These are phyloP conservation scores for Fusarium decemcellulare DNA, from an alignment of 2,329 filamentous ascomycete genomes.

Conservation along the genomic window DNA sequence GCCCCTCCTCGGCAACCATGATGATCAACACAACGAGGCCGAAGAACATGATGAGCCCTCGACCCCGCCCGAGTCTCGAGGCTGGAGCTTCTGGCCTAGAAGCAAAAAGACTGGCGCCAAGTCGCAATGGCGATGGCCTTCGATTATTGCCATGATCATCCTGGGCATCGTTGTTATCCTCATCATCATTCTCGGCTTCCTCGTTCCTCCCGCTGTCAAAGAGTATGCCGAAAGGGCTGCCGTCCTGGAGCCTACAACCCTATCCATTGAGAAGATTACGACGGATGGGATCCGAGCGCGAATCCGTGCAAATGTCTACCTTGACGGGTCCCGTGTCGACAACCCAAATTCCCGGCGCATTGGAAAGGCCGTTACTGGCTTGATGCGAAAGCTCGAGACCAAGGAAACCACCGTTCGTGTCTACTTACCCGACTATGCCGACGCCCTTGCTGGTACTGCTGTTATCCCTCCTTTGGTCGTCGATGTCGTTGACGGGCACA, in stretches of 20 bases:
- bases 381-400: constrained; percentile 82
- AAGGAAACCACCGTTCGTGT: constrained; percentile 81
- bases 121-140: constrained; percentile 75
- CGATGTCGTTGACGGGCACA: constrained; percentile 82
- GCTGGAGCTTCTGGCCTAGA: constrained; percentile 41
- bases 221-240: constrained; percentile 89
- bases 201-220: constrained; percentile 84
- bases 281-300: constrained; percentile 82
- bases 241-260: constrained; percentile 84
- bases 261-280: constrained; percentile 91
- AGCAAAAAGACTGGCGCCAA: constrained; percentile 42
- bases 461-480: constrained; percentile 82
- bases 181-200: constrained; percentile 85
- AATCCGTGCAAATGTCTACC: constrained; percentile 84
- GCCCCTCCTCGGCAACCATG: constrained; percentile 63
- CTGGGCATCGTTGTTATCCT: constrained; percentile 74
- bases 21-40: constrained; percentile 53
- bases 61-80: constrained; percentile 12
- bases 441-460: constrained; percentile 83
- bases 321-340: constrained; percentile 83
- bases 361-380: constrained; percentile 83
- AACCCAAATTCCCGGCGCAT: constrained; percentile 80
- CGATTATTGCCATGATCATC: constrained; percentile 78
- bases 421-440: constrained; percentile 85
- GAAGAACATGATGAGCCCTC: constrained; percentile 42